phyloP scores from a whole-genome alignment of 2,329 filamentous ascomycete genomes.

The Fusarium goolgardi region DNA sequence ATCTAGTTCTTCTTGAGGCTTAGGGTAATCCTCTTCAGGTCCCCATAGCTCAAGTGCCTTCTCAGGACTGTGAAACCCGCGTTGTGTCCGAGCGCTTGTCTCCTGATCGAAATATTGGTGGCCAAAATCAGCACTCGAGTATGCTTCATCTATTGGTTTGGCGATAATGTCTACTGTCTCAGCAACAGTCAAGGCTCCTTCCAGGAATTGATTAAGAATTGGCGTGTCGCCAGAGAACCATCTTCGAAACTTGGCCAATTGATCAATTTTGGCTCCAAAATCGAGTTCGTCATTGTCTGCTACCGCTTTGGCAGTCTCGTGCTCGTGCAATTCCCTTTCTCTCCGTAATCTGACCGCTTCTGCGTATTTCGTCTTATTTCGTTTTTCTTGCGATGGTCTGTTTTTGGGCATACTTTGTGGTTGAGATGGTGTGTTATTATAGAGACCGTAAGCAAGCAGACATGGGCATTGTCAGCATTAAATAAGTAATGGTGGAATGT shows the following conservation, averaged over 20 bases:
- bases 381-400: background rate
- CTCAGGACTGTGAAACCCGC: background rate
- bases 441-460: no score
- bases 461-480: background rate
- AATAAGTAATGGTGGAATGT: background rate
- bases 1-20: background rate
- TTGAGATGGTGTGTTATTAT: background rate
- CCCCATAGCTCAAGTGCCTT: conserved; percentile 17
- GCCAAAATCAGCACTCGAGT: conserved; percentile 7
- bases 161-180: background rate
- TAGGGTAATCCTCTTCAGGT: background rate
- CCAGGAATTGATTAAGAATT: background rate
- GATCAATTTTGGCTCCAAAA: conserved; percentile 2
- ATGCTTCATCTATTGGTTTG: background rate
- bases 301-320: background rate
- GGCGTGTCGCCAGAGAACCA: conserved; percentile 8
- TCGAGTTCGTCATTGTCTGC: background rate
- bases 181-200: accelerated
- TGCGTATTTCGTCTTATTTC: background rate
- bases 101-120: background rate
- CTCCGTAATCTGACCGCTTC: accelerated
- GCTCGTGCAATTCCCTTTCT: background rate
- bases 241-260: background rate
- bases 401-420: conserved; percentile 7
- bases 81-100: background rate